A percentile compares a stretch with the other conserved stretches of the same genome.
Evolutionary conservation across 2,329 filamentous ascomycete species (phyloP).

Genomic region (Ophiostoma quercus): DNA sequence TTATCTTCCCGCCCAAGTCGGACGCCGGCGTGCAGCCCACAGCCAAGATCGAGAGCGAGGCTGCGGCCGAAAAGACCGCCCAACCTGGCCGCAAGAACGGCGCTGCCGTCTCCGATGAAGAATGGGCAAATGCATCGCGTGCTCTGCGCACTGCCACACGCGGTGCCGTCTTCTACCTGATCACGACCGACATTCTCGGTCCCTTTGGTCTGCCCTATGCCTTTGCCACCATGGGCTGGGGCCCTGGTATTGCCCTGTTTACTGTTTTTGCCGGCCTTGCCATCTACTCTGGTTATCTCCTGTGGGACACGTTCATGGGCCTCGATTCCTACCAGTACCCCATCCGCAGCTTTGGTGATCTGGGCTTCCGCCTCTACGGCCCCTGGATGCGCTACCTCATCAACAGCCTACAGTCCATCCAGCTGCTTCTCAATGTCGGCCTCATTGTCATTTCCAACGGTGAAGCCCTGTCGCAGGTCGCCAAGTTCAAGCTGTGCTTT

Average conservation of each 20-base stretch:
- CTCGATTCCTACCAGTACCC: conserved; percentile 46
- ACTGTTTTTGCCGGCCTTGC: conserved; percentile 42
- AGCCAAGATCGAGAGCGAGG: conserved; percentile 15
- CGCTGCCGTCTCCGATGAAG: conserved; percentile 35
- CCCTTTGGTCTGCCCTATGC: conserved; percentile 38
- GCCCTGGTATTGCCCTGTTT: conserved; percentile 43
- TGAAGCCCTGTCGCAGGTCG: conserved; percentile 50
- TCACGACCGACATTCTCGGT: conserved; percentile 46
- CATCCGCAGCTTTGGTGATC: conserved; percentile 43
- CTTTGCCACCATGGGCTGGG: conserved; percentile 31
- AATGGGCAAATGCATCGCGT: conserved; percentile 45
- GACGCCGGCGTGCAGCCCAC: conserved; percentile 23
- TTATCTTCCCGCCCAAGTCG: conserved; percentile 28
- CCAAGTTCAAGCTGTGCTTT: conserved; percentile 48
- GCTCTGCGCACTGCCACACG: conserved; percentile 43
- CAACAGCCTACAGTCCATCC: conserved; percentile 46
- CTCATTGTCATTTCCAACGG: conserved; percentile 50
- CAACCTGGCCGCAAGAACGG: conserved; percentile 19
- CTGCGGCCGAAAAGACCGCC: conserved; percentile 17
- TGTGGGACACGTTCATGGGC: conserved; percentile 44
- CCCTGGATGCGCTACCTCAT: conserved; percentile 41
- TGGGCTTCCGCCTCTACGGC: conserved; percentile 46
- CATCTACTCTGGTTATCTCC: conserved; percentile 42
- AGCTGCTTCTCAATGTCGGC: conserved; percentile 47
- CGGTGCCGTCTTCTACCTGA: conserved; percentile 46